Evolutionary conservation across 1,139 yeast species (phyloP), one percentile per base, ranked within the genome.

Genomic region (Yamadazyma conglobata): DNA sequence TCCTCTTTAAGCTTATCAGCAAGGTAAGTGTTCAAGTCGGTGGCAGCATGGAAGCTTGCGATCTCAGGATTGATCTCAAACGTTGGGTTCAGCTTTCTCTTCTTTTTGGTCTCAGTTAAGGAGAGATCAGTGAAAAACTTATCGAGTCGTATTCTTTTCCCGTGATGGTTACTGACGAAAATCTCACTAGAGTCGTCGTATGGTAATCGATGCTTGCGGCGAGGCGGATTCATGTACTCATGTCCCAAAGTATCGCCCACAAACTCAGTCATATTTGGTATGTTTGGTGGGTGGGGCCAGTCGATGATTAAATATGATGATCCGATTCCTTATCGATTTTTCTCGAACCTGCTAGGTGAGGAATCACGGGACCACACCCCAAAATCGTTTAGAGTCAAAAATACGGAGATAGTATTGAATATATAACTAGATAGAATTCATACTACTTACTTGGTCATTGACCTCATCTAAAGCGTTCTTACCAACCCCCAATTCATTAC

Each of bases 101-200:
- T 18, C 12, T 14, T 20, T 10, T n/a, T 15, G 5, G 27, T n/a
- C 11, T 29, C 25, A 14, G 30, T 15, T 13, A 56, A 31, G 8
- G 39, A 36, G 18, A 56, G 40, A 5, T 35, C 40, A 19, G 39
- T 41, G 28, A 57, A 47, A 3, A 52, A 33, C 19, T 32, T 41
- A 30, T 56, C 61, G 22, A 57, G 50, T 32, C 52, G 53, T 30
- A 50, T 33, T 19, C 55, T 41, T 40, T 57, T 57, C 10, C 49
- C 48, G 13, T 24, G 24, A 6, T 19, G 29, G 19, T 24, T 29
- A 13, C 33, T 24, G 10, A 37, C 22, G 11, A 32, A 28, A 7
- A 38, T 38, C 17, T 42, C 43, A 14, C 33, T 42, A 46, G 22
- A 15, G 24, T 13, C 19, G 11, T 25, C 21, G 24, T 17, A 15